Base-by-base conservation (phyloP, 2,329 filamentous ascomycete species). In the Penicillium capsulatum region DNA sequence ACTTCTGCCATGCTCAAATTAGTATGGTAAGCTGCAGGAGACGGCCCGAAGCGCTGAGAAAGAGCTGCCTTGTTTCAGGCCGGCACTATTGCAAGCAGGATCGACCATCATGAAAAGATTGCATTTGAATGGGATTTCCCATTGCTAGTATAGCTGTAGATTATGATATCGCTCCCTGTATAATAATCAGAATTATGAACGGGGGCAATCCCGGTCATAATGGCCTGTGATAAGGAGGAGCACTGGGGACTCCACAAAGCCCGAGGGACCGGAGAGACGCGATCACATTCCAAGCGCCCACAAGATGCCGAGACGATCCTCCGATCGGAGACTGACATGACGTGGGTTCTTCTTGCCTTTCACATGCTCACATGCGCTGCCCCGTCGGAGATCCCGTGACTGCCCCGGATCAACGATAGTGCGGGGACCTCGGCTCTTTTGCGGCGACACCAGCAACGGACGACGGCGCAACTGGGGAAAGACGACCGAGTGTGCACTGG, bases 351-450 rank as follows among this genome's bases (percentile, higher is more conserved):
- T 11, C 9, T 28, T 5, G 11, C 17, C 31, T n/a, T 44, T 38
- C 42, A 45, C 38, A 45, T 42, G 38, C 38, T 46, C 44, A 43
- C 44, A 46, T 46, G 44, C 16, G 5, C n/a, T 8, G n/a, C 28
- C 19, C 27, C 11, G 27, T 33, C 20, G 24, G 26, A 10, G 34
- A 36, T 38, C 44, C 36, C 44, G 44, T 43, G 44, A 46, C 36
- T 28, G 26, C n/a, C 2, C 7, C 35, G 53, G 54, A 54, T 51
- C 30, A 59, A 52, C 28, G 28, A 50, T 54, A n/a, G 39, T 51
- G 38, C 50, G 44, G 36, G 36, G 43, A 39, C 44, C 38, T 42
- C 40, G 44, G 44, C 36, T 34, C 37, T 38, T 39, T 38, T 13
- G 26, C 16, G 10, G 34, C 36, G 14, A 35, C 15, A 22, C 31